Conservation (phyloP, 2,329 filamentous ascomycete genomes). For the Hypoxylon sp. region DNA sequence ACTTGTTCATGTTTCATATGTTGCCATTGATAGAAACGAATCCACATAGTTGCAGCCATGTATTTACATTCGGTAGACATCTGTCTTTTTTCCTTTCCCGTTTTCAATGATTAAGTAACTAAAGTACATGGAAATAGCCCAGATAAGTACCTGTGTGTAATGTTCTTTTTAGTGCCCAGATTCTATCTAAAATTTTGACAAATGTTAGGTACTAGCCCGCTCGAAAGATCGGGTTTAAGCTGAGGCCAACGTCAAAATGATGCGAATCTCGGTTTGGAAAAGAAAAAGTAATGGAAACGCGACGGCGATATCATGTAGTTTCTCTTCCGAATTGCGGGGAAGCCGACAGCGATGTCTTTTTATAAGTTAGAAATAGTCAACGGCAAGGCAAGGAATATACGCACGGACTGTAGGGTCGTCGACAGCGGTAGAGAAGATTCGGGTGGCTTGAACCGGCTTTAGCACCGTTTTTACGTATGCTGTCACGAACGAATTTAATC, state of each 20-base stretch:
- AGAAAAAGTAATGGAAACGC: too few relatives aligned
- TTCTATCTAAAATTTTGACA: not conserved
- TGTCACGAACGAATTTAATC: conserved; percentile 31
- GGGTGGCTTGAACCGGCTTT: conserved; percentile 32
- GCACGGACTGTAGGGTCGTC: not conserved
- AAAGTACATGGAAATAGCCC: too few relatives aligned
- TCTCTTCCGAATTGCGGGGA: not conserved
- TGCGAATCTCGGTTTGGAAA: not conserved
- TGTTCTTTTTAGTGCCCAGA: not conserved
- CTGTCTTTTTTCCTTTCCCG: too few relatives aligned
- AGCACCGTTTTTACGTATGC: conserved; percentile 12
- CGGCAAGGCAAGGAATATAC: not conserved
- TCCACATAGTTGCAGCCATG: not conserved
- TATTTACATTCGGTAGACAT: not conserved
- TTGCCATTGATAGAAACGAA: not conserved
- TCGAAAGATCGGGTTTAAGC: not conserved
- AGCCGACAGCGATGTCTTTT: not conserved
- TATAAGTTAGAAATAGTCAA: not conserved
- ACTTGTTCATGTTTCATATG: not conserved
- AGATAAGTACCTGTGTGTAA: not conserved
- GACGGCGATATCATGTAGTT: not conserved
- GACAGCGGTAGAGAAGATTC: conserved; percentile 13
- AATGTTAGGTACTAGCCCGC: not conserved
- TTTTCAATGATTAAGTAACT: too few relatives aligned
- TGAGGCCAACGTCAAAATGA: not conserved